A percentile compares a stretch with the other conserved stretches of the same genome.
Evolutionary conservation across 441 rosid species (phyloP).

Genomic region (Brassica hybrid): DNA sequence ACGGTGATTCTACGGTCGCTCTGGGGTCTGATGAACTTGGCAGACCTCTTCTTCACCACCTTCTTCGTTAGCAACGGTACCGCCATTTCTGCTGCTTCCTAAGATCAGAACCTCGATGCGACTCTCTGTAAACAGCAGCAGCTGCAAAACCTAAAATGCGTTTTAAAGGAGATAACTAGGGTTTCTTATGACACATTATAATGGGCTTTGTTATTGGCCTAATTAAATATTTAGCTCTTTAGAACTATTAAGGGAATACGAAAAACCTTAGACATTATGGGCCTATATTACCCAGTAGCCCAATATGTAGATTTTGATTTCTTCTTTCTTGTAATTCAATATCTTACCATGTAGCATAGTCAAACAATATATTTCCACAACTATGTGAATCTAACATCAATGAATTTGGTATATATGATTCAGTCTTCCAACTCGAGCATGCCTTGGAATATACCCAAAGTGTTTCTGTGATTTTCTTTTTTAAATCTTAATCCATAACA

Average conservation of each 20-base stretch:
- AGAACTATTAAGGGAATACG: background rate
- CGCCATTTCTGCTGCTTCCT: conserved; percentile 56
- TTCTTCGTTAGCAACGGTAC: conserved; percentile 74
- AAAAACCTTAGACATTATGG: background rate
- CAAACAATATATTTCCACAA: too few species aligned
- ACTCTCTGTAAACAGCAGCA: background rate
- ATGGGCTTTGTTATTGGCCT: conserved; percentile 10
- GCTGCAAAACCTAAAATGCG: conserved; percentile 1
- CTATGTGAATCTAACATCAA: too few species aligned
- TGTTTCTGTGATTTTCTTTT: too few species aligned
- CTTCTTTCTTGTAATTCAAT: background rate
- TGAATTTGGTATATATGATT: too few species aligned
- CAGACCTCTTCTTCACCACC: conserved; percentile 82
- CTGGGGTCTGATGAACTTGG: conserved; percentile 62
- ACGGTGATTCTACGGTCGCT: conserved; percentile 48
- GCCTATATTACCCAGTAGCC: background rate
- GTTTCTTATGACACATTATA: background rate
- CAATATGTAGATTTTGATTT: background rate
- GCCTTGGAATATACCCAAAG: too few species aligned
- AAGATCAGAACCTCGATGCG: conserved; percentile 1
- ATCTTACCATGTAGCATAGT: too few species aligned
- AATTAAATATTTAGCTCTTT: background rate
- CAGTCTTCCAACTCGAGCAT: too few species aligned
- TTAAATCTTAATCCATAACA: too few species aligned
- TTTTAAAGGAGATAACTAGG: conserved; percentile 28